Evolutionary conservation across 2,329 filamentous ascomycete species (phyloP), one percentile per base, ranked within the genome.

Genomic region (Pyrenochaeta sp.): DNA sequence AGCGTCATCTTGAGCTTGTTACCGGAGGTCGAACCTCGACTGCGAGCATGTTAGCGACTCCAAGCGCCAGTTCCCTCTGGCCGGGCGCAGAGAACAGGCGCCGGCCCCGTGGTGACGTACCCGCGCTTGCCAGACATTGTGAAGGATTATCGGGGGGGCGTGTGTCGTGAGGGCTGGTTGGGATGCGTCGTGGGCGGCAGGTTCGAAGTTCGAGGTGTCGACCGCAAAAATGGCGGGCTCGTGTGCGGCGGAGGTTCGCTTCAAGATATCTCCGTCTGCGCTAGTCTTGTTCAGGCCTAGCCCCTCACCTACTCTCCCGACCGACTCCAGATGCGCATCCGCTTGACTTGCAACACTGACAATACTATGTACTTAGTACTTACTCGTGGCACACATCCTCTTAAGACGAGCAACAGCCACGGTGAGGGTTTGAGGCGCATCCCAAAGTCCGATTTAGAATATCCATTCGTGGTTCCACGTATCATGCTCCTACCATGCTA

Each of bases 1-100:
- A 99, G 90, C 79, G 94, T 96, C 94, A 99, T 99, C 89, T 96
- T 97, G 74, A 97, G 89, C 89, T 99, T 99, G 89, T 95, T 95
- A 86, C 94, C 94, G 74, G 92, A 89, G 84, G 90, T 88, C 89
- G 88, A 89, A 85, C 90, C 82, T 73, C 83, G 80, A 76, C 82
- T 83, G 63, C 65, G 23, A 34, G 18, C 27, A 41, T n/a, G 53
- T 71, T 60, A 72, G 65, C 60, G 20, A 39, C 9, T 34, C 19
- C 19, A 32, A 34, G 6, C 7, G 6, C 10, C 13, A 24, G 8
- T 7, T 19, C 24, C 22, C 13, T n/a, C n/a, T n/a, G n/a, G n/a
- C n/a, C n/a, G n/a, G n/a, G n/a, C n/a, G n/a, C n/a, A n/a, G n/a
- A n/a, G n/a, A n/a, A n/a, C n/a, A n/a, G n/a, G n/a, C n/a, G n/a